Conservation (phyloP, 768 basidiomycete genomes). For the Flagelloscypha sp. region DNA sequence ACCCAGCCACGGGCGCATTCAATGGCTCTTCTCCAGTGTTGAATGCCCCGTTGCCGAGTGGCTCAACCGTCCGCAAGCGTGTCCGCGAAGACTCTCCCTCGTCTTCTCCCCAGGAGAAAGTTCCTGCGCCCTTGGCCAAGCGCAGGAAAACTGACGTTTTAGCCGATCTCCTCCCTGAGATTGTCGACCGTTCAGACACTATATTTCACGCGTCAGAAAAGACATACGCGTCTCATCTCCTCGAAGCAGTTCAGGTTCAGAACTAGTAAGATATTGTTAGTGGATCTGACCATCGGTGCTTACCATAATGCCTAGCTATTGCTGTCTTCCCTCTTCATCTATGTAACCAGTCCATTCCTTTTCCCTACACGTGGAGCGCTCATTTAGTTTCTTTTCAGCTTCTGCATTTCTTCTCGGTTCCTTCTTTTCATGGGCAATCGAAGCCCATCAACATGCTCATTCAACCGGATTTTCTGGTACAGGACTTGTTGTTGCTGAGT, state of each 20-base stretch:
- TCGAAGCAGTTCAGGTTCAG: neutral
- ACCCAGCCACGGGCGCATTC: no score
- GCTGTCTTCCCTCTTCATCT: conserved; percentile 22
- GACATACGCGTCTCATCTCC: no score
- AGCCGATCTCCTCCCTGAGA: no score
- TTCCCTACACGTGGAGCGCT: neutral
- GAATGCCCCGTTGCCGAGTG: no score
- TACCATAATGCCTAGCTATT: conserved; percentile 19
- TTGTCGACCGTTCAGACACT: no score
- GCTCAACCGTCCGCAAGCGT: no score
- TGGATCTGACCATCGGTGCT: neutral
- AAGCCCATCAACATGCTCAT: conserved; percentile 11
- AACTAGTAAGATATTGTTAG: neutral
- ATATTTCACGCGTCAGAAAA: no score
- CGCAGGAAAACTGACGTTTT: no score
- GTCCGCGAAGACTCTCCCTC: no score
- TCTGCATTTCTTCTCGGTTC: conserved; percentile 19
- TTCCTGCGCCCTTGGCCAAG: no score
- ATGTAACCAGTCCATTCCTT: conserved; percentile 14
- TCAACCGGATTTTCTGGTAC: conserved; percentile 15
- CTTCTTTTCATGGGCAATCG: conserved; percentile 21
- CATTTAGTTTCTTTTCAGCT: conserved; percentile 12
- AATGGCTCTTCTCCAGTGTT: no score
- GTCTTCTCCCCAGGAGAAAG: no score
- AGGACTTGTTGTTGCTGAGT: conserved; percentile 27